Conservation (phyloP, 1,139 yeast genomes). For the Kodamaea alishanica region DNA sequence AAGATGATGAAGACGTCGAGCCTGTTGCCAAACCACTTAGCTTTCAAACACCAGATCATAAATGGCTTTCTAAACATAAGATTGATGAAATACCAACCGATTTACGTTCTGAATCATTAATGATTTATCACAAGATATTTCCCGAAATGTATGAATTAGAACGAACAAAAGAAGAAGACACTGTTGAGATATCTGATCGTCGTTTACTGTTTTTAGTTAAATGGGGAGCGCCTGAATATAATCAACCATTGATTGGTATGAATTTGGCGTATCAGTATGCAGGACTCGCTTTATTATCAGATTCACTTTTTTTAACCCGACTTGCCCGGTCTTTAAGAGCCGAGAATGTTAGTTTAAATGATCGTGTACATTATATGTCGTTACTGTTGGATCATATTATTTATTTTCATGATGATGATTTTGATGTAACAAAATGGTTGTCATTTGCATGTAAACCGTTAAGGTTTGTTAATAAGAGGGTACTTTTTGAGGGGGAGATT, state of each 20-base stretch:
- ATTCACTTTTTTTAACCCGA: constrained; percentile 53
- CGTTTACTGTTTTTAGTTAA: constrained; percentile 41
- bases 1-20: constrained; percentile 27
- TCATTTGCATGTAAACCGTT: constrained; percentile 48
- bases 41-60: constrained; percentile 38
- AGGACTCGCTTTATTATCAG: constrained; percentile 62
- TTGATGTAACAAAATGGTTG: constrained; percentile 53
- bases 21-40: constrained; percentile 30
- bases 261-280: constrained; percentile 45
- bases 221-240: constrained; percentile 30
- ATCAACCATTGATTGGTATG: constrained; percentile 8
- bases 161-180: constrained; percentile 24
- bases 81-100: constrained; percentile 19
- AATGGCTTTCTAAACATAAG: constrained; percentile 20
- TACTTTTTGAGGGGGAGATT: constrained; percentile 58
- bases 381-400: constrained; percentile 67
- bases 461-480: constrained; percentile 53
- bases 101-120: constrained; percentile 15
- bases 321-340: constrained; percentile 29
- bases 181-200: constrained; percentile 32
- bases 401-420: constrained; percentile 59
- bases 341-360: constrained; percentile 17
- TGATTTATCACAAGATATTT: constrained; percentile 38
- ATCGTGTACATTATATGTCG: constrained; percentile 36
- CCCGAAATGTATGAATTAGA: constrained; percentile 31